A percentile compares a stretch with the other conserved stretches of the same genome.
Evolutionary conservation across 2,329 filamentous ascomycete genomes (phyloP).

Genomic region (Cladosporium sp.): DNA sequence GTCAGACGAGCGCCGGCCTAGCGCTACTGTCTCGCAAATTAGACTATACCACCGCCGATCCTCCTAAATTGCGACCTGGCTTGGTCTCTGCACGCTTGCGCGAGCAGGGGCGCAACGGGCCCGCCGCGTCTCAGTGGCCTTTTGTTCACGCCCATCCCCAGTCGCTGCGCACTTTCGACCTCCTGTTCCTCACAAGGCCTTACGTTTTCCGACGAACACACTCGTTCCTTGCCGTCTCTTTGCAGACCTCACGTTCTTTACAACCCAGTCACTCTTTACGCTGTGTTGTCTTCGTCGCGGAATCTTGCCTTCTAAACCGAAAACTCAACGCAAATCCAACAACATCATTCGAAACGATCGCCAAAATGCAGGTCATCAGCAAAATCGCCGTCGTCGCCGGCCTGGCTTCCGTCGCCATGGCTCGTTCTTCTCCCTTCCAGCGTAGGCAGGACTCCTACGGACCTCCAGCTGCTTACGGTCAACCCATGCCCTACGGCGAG

Average conservation of each 20-base stretch:
- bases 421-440: constrained; percentile 19
- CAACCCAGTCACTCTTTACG: constrained; percentile 35
- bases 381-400: constrained; percentile 34
- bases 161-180: constrained; percentile 12
- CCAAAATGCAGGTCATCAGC: constrained; percentile 31
- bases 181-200: constrained; percentile 23
- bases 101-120: constrained; percentile 14
- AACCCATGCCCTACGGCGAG: constrained; percentile 20
- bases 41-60: constrained; percentile 19
- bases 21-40: constrained; percentile 20
- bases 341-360: constrained; percentile 21
- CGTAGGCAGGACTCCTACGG: constrained; percentile 20
- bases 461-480: constrained; percentile 24
- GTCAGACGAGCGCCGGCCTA: constrained; percentile 15
- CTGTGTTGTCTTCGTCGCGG: constrained; percentile 27
- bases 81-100: constrained; percentile 17
- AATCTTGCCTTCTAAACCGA: constrained; percentile 22
- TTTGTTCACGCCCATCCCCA: constrained; percentile 19
- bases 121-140: constrained; percentile 6
- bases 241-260: constrained; percentile 36
- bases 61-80: constrained; percentile 18
- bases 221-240: constrained; percentile 30
- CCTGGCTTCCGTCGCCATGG: constrained; percentile 31
- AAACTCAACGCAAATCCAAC: constrained; percentile 20
- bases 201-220: constrained; percentile 28